Percentiles rank a stretch among this genome's conserved stretches.
Conservation (phyloP, 176 grass and related monocot genomes). For the Hyparrhenia diplandra region DNA sequence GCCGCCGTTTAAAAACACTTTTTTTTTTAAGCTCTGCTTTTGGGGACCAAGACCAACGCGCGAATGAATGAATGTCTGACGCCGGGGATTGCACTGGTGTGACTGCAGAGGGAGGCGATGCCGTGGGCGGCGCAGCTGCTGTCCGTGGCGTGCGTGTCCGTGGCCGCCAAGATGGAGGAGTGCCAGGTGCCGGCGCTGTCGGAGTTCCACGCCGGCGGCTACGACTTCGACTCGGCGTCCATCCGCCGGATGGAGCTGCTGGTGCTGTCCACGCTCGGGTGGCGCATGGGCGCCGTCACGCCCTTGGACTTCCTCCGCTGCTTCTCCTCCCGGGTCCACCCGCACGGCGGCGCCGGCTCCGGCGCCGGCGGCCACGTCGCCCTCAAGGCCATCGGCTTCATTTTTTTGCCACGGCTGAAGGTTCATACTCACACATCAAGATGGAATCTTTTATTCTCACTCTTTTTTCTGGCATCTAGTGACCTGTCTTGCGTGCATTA, state of each 20-base stretch:
- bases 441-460: not conserved
- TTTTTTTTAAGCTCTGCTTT: not conserved
- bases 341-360: conserved; percentile 24
- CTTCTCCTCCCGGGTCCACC: conserved; percentile 50
- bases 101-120: conserved; percentile 67
- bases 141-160: conserved; percentile 77
- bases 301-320: conserved; percentile 87
- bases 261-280: conserved; percentile 79
- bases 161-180: conserved; percentile 98
- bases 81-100: conserved; percentile 28
- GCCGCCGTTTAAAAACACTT: conserved; percentile 4
- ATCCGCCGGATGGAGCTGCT: conserved; percentile 89
- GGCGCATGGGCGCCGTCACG: conserved; percentile 79
- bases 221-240: conserved; percentile 52
- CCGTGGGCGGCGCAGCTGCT: conserved; percentile 73
- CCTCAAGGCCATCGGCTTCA: conserved; percentile 35
- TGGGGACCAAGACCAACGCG: not conserved
- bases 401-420: conserved; percentile 49
- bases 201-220: conserved; percentile 63
- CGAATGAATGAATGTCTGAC: too few relatives aligned
- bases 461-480: not conserved
- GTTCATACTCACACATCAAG: not conserved
- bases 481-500: not conserved
- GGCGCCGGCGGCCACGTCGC: conserved; percentile 8
- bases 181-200: conserved; percentile 50